Percentiles rank a stretch among this genome's conserved stretches.
Conservation (phyloP, 306 rosid genomes). For the Acacia acuminata region DNA sequence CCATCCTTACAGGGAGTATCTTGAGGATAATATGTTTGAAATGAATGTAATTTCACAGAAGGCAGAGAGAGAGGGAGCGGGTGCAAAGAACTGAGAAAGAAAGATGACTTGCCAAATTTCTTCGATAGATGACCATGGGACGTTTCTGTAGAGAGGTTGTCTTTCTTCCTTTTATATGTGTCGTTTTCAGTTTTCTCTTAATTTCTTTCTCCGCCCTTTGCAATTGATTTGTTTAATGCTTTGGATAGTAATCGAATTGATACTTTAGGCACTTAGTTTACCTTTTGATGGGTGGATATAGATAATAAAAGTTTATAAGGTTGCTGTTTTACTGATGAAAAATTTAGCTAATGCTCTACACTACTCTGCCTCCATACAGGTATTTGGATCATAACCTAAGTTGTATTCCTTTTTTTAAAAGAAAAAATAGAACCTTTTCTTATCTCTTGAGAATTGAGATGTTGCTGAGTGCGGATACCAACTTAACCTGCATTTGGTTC, state of each 20-base stretch:
- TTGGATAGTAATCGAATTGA: conserved; percentile 19
- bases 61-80: conserved; percentile 43
- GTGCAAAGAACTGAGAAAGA: conserved; percentile 41
- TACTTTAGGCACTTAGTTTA: background rate
- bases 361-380: background rate
- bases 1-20: conserved; percentile 75
- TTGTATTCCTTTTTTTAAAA: background rate
- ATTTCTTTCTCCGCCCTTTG: background rate
- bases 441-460: background rate
- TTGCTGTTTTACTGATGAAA: conserved; percentile 17
- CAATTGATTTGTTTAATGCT: conserved; percentile 19
- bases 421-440: background rate
- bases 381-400: background rate
- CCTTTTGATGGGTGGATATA: background rate
- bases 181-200: background rate
- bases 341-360: conserved; percentile 1
- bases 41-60: conserved; percentile 53
- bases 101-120: background rate
- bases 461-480: background rate
- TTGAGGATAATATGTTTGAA: conserved; percentile 73
- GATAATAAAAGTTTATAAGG: background rate
- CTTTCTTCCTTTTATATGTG: background rate
- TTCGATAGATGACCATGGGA: conserved; percentile 13
- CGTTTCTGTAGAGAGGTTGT: conserved; percentile 36
- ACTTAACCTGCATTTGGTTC: background rate